Evolutionary conservation across 805 yeast species (phyloP).

Genomic region (Lachancea quebecensis): DNA sequence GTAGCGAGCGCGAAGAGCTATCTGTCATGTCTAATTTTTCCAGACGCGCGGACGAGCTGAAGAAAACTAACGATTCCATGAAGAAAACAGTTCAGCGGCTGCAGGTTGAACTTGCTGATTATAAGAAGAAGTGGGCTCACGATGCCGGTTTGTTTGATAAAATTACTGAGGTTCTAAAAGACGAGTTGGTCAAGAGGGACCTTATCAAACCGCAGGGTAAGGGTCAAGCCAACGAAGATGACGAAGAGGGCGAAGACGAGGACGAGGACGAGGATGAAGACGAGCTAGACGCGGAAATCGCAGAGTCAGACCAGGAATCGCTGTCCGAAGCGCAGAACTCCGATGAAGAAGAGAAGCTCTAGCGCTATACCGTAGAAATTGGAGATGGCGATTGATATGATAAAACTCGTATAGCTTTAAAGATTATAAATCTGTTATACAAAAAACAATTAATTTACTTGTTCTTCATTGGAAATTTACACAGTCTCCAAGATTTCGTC

Average conservation of each 20-base stretch:
- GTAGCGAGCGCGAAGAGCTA: constrained; percentile 2
- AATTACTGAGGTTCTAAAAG: constrained; percentile 21
- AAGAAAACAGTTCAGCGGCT: constrained; percentile 21
- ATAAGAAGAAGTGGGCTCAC: constrained; percentile 26
- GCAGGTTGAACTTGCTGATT: constrained; percentile 15
- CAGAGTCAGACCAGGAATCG: constrained; percentile 9
- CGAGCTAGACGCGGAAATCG: constrained; percentile 5
- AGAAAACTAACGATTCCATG: constrained; percentile 20
- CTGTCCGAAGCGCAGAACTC: background rate
- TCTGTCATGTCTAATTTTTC: constrained; percentile 13
- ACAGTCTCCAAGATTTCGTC: constrained; percentile 98
- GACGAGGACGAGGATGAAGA: constrained; percentile 11
- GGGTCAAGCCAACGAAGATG: constrained; percentile 9
- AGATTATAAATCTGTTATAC: constrained; percentile 15
- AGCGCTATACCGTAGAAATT: too few species aligned
- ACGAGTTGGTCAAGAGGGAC: constrained; percentile 22
- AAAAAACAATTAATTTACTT: constrained; percentile 8
- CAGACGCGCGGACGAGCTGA: constrained; percentile 22
- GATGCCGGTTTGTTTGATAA: constrained; percentile 27
- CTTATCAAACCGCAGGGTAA: constrained; percentile 2
- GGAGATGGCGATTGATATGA: background rate
- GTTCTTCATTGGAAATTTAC: constrained; percentile 38
- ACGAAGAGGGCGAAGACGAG: constrained; percentile 9
- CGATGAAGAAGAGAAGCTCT: constrained; percentile 3
- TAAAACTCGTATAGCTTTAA: constrained; percentile 8